Conservation (phyloP, 2,329 filamentous ascomycete species). For the Microsporum audouinii region DNA sequence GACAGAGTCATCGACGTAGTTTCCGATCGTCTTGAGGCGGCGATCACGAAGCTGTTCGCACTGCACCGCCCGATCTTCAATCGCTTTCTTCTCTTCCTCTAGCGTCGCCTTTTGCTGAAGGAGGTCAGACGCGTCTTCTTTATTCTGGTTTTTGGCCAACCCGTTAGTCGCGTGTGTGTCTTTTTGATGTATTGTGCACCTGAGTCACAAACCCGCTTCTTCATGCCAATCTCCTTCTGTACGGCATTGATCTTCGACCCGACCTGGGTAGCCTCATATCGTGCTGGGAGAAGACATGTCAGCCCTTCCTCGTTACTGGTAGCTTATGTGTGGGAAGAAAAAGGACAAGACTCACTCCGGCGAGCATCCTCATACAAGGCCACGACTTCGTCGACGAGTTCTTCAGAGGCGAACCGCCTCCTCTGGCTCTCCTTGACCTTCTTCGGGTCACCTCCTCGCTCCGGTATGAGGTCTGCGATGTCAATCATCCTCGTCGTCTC, state of each 20-base stretch:
- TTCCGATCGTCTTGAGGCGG: constrained; percentile 77
- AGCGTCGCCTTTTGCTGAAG: constrained; percentile 66
- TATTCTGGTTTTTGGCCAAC: constrained; percentile 42
- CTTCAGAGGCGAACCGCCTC: constrained; percentile 65
- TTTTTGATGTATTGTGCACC: background rate
- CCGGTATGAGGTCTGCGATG: constrained; percentile 65
- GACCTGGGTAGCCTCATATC: constrained; percentile 69
- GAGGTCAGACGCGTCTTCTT: constrained; percentile 74
- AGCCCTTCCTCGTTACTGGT: background rate
- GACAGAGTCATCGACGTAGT: constrained; percentile 82
- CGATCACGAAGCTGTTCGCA: constrained; percentile 63
- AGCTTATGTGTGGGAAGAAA: background rate
- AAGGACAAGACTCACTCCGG: constrained; percentile 43
- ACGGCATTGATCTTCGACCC: constrained; percentile 75
- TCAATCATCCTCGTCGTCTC: constrained; percentile 52
- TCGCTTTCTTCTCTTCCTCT: constrained; percentile 69
- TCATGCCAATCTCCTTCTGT: constrained; percentile 79
- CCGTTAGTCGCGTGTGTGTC: background rate
- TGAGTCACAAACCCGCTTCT: constrained; percentile 60
- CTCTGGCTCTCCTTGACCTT: constrained; percentile 86
- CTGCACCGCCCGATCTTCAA: constrained; percentile 60
- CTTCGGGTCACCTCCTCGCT: constrained; percentile 84
- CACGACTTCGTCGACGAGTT: constrained; percentile 84
- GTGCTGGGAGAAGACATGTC: constrained; percentile 36
- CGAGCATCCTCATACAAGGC: constrained; percentile 75